These are phyloP conservation scores for Fonsecaea monophora DNA, from an alignment of 2,329 filamentous ascomycete species.

Conservation along the genomic window DNA sequence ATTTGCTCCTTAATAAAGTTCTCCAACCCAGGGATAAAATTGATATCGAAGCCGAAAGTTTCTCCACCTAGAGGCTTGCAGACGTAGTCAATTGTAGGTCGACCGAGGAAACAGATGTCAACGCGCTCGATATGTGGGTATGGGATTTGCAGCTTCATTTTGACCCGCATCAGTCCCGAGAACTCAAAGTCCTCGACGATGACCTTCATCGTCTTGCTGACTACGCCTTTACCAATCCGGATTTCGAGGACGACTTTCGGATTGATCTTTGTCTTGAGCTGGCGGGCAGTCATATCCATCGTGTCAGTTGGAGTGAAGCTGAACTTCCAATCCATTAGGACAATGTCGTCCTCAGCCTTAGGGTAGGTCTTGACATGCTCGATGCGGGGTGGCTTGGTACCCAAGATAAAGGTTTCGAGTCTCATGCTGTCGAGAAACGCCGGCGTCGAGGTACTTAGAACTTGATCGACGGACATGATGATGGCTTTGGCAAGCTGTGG, in stretches of 20 bases:
- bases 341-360: slow-evolving; percentile 90
- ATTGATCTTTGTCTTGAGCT: slow-evolving; percentile 94
- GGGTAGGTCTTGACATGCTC: slow-evolving; percentile 99
- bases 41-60: slow-evolving; percentile 96
- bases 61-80: slow-evolving; percentile 98
- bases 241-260: slow-evolving; percentile 96
- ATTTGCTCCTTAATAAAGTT: slow-evolving; percentile 95
- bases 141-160: slow-evolving; percentile 94
- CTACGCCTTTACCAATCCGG: slow-evolving; percentile 90
- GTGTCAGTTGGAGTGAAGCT: slow-evolving; percentile 97
- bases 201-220: slow-evolving; percentile 95
- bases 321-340: slow-evolving; percentile 99
- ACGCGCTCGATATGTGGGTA: slow-evolving; percentile 95
- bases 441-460: slow-evolving; percentile 89
- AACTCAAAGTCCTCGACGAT: slow-evolving; percentile 99
- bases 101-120: slow-evolving; percentile 92
- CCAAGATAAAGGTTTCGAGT: slow-evolving; percentile 90
- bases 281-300: slow-evolving; percentile 85
- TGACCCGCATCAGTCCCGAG: slow-evolving; percentile 92
- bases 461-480: slow-evolving; percentile 92
- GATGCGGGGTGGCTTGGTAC: slow-evolving; percentile 91
- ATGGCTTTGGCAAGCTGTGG: slow-evolving; percentile 91
- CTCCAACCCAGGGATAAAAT: slow-evolving; percentile 95
- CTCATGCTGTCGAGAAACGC: slow-evolving; percentile 92
- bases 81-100: slow-evolving; percentile 90